Evolutionary conservation across 495 filamentous ascomycete genomes (phyloP), one percentile per base, ranked within the genome.

Genomic region (Hyaloscypha finlandica): DNA sequence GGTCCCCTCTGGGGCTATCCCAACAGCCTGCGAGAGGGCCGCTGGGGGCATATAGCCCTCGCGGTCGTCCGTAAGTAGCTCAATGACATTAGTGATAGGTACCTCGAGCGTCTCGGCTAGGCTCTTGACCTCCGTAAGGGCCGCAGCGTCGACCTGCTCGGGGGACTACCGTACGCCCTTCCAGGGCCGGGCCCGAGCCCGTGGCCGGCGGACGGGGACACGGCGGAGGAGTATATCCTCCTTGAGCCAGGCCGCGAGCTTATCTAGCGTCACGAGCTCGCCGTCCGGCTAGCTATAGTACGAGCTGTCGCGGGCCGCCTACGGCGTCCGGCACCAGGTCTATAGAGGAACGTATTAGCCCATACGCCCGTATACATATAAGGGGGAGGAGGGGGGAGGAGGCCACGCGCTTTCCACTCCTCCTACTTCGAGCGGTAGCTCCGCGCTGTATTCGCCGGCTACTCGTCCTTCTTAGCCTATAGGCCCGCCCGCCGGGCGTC

Each of bases 41-140:
- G n/a, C n/a, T n/a, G n/a, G n/a, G n/a, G n/a, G 58, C 8, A 61
- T 20, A 20, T 61, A 61, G 61, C 61, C 61, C n/a, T 53, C 31
- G 19, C 45, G n/a, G 61, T 63, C 61, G 61, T 63, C 61, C 39
- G 51, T 20, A 22, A 63, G 61, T 39, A 63, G 39, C 61, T 4
- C 61, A 14, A 31, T 20, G 51, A 22, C 61, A 14, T n/a, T n/a
- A n/a, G n/a, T 19, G 6, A 63, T 37, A 4, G 61, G 37, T 20
- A 55, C 61, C n/a, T n/a, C 25, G 9, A 63, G 61, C 25, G 39
- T 30, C n/a, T n/a, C n/a, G n/a, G n/a, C n/a, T n/a, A n/a, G n/a
- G n/a, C n/a, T n/a, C n/a, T n/a, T n/a, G n/a, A 35, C 61, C 61
- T 63, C 61, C 29, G 33, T 20, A 6, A 53, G 61, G 42, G 42